phyloP scores from a whole-genome alignment of 495 filamentous ascomycete species.

The Penicillium salamii region DNA sequence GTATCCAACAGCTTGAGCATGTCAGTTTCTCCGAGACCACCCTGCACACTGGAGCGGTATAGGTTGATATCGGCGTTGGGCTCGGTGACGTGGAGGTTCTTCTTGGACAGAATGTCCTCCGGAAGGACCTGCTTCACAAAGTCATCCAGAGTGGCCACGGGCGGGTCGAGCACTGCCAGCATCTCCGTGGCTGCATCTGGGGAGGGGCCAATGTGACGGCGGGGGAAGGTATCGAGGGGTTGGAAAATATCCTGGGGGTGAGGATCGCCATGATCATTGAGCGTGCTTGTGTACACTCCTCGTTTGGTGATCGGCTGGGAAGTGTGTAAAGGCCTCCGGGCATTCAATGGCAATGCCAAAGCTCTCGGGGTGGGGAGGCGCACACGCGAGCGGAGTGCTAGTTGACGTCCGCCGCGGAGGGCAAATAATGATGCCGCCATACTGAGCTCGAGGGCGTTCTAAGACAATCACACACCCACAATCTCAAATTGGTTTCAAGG shows the following conservation, averaged over 20 bases:
- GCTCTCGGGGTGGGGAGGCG: constrained; percentile 25
- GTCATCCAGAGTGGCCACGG: constrained; percentile 70
- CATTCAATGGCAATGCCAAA: constrained; percentile 27
- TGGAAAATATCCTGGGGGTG: constrained; percentile 45
- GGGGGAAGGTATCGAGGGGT: constrained; percentile 66
- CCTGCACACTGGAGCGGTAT: constrained; percentile 45
- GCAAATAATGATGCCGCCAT: constrained; percentile 45
- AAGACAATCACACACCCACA: constrained; percentile 13
- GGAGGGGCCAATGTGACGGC: constrained; percentile 93
- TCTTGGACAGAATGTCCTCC: constrained; percentile 71
- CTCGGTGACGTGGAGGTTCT: constrained; percentile 45
- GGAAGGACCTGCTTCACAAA: constrained; percentile 90
- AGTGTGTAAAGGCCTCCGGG: constrained; percentile 22
- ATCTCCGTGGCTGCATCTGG: constrained; percentile 68
- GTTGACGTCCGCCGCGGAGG: constrained; percentile 43
- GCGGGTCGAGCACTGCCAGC: constrained; percentile 78
- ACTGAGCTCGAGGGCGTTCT: constrained; percentile 8
- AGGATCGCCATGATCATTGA: constrained; percentile 41
- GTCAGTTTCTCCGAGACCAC: constrained; percentile 64
- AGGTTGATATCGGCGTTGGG: constrained; percentile 38
- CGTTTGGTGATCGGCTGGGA: constrained; percentile 28
- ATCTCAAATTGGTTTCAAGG: constrained; percentile 13
- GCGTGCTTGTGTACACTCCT: constrained; percentile 40
- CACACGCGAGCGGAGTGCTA: constrained; percentile 37
- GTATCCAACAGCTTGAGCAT: constrained; percentile 60